These are phyloP conservation scores for Zoysia pacifica DNA, from an alignment of 176 grass and related monocot genomes.

Conservation along the genomic window DNA sequence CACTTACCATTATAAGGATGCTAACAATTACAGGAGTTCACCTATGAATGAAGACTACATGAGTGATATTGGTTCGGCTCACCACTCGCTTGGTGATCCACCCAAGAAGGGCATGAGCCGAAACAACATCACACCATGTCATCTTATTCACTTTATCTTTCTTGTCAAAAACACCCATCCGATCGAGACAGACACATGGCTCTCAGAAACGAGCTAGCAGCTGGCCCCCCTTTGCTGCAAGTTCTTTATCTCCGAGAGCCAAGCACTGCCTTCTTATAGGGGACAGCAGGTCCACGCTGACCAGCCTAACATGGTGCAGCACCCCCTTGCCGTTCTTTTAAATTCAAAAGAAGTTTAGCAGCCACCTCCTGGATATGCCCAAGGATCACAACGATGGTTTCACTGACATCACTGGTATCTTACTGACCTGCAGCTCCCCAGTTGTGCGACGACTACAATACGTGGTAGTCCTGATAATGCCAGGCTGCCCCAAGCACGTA, in stretches of 20 bases:
- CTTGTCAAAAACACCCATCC: not conserved
- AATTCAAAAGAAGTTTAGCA: not conserved
- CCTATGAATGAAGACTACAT: slow-evolving; percentile 46
- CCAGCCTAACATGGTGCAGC: not conserved
- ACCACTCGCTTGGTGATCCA: not conserved
- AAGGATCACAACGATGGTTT: slow-evolving; percentile 9
- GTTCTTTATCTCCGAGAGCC: not conserved
- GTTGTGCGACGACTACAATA: not conserved
- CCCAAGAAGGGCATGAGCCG: slow-evolving; percentile 26
- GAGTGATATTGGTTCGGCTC: slow-evolving; percentile 59
- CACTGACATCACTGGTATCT: not conserved
- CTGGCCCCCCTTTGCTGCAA: not conserved
- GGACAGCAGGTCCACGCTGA: not conserved
- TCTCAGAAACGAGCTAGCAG: not conserved
- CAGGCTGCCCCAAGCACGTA: not conserved
- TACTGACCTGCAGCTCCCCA: not conserved
- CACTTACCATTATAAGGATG: slow-evolving; percentile 7
- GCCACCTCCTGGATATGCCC: slow-evolving; percentile 17
- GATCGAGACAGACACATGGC: too few species aligned
- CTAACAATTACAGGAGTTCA: not conserved
- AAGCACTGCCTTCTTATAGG: not conserved
- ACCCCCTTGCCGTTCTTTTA: not conserved
- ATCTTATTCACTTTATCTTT: slow-evolving; percentile 23
- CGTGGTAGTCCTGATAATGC: not conserved
- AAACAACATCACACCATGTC: slow-evolving; percentile 49